These are phyloP conservation scores for Cordyceps fumosorosea DNA, from an alignment of 2,329 filamentous ascomycete species.

Conservation along the genomic window DNA sequence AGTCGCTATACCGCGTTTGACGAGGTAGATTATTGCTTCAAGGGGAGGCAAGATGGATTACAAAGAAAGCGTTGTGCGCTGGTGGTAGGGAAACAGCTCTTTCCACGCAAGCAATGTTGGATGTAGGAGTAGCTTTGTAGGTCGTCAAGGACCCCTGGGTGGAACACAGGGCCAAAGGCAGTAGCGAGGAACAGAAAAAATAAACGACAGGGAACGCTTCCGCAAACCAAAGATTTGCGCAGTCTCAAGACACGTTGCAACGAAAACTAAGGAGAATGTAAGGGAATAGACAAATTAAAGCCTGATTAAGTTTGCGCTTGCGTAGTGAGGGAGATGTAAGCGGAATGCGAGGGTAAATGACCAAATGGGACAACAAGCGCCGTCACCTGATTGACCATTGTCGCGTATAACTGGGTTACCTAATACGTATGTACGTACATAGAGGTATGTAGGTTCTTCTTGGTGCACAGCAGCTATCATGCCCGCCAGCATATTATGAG, in stretches of 20 bases:
- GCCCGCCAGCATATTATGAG: not conserved
- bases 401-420: not conserved
- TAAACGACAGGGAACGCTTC: not conserved
- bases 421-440: not conserved
- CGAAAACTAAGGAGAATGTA: not conserved
- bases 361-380: slow-evolving; percentile 9
- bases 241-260: not conserved
- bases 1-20: not conserved
- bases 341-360: not conserved
- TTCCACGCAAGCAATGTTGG: not conserved
- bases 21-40: not conserved
- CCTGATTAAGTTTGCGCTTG: slow-evolving; percentile 1
- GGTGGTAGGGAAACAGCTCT: not conserved
- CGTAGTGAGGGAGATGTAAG: not conserved
- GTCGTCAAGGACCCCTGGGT: not conserved
- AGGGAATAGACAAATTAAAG: not conserved
- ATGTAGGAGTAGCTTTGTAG: not conserved
- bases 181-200: not conserved
- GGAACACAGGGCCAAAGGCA: not conserved
- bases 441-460: not conserved
- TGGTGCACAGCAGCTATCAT: not conserved
- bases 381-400: slow-evolving; percentile 9
- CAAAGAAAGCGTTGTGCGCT: not conserved
- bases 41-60: not conserved
- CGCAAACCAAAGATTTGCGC: not conserved